Percentiles rank a stretch among this genome's conserved stretches.
These are phyloP conservation scores for Zasmidium cellare DNA, from an alignment of 2,329 filamentous ascomycete genomes.

Conservation along the genomic window DNA sequence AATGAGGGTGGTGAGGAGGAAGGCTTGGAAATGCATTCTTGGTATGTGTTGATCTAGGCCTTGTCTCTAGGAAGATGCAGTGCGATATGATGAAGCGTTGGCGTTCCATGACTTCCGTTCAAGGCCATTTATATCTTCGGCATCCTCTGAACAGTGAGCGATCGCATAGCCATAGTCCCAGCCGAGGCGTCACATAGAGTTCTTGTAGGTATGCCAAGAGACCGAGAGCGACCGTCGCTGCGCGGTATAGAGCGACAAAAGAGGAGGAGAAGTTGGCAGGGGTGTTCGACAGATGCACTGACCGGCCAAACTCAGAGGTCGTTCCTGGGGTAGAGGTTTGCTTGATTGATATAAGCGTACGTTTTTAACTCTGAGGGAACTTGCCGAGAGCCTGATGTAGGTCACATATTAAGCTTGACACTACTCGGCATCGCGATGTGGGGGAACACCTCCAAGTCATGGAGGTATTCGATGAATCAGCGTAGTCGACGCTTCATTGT, in stretches of 20 bases:
- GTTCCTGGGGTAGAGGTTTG: neutral
- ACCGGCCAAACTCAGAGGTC: neutral
- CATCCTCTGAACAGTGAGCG: neutral
- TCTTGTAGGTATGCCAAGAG: neutral
- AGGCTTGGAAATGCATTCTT: constrained; percentile 2
- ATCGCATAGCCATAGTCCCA: neutral
- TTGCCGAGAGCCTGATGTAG: neutral
- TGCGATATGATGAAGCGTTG: too few relatives aligned
- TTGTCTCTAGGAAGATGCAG: too few relatives aligned
- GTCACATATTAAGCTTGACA: neutral
- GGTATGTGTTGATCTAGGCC: neutral
- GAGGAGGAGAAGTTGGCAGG: neutral
- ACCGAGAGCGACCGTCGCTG: neutral
- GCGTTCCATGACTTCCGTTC: neutral
- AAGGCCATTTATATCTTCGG: neutral
- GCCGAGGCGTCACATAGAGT: neutral
- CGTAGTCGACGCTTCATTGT: too few relatives aligned
- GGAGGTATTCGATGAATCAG: too few relatives aligned
- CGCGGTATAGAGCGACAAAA: neutral
- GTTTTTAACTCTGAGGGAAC: neutral
- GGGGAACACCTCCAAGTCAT: neutral
- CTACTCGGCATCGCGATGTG: neutral
- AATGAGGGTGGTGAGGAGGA: constrained; percentile 1
- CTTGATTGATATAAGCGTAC: neutral
- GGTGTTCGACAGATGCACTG: neutral